Conservation (phyloP, 1,284 basidiomycete genomes). For the Puccinia coronata region DNA sequence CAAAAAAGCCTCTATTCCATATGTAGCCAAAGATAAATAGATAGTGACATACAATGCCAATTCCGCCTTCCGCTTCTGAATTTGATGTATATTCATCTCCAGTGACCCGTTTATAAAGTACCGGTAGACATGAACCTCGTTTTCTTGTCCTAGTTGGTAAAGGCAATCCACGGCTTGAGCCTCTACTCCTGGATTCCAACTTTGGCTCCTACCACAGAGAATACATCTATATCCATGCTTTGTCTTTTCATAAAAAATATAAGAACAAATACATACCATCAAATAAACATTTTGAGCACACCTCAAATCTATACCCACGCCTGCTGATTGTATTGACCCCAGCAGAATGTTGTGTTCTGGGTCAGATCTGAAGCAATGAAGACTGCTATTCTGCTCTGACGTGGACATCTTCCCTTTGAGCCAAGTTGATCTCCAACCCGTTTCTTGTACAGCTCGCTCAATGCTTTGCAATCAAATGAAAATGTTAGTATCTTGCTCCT, state of each 20-base stretch:
- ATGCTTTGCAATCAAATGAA: background rate
- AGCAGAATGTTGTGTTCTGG: background rate
- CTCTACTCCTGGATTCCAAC: constrained; percentile 12
- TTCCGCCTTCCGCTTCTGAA: constrained; percentile 6
- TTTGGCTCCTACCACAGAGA: background rate
- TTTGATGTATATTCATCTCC: constrained; percentile 32
- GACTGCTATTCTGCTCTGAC: background rate
- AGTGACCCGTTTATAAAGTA: constrained; percentile 1
- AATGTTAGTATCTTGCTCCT: background rate
- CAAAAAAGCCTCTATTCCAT: background rate
- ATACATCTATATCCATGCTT: background rate
- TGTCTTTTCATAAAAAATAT: background rate
- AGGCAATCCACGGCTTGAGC: constrained; percentile 7
- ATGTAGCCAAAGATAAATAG: too few relatives aligned
- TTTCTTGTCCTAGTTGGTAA: background rate
- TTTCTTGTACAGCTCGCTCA: background rate
- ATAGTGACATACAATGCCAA: constrained; percentile 9
- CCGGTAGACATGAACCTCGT: constrained; percentile 7
- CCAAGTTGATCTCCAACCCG: background rate
- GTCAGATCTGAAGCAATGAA: background rate
- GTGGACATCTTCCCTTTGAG: background rate
- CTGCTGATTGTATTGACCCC: background rate
- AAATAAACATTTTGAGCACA: constrained; percentile 29
- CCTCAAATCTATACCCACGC: constrained; percentile 13
- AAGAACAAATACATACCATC: background rate